These are phyloP conservation scores for Plasmodium relictum DNA, from an alignment of 169 alveolate genomes.

Conservation along the genomic window DNA sequence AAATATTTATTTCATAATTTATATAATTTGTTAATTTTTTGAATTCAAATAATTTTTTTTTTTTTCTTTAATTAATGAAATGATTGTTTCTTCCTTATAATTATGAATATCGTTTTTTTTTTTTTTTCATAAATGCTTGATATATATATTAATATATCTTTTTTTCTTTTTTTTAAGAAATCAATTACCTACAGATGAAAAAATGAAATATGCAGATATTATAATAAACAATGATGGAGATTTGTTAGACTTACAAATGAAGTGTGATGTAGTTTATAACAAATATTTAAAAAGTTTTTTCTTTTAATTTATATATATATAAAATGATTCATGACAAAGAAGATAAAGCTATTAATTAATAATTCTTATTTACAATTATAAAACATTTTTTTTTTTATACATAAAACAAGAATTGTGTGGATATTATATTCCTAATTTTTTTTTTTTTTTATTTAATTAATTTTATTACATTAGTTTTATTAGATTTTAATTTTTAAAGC, in stretches of 20 bases:
- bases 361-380: too few species aligned
- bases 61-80: too few species aligned
- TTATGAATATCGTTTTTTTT: too few species aligned
- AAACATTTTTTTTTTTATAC: too few species aligned
- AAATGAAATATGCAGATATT: slow-evolving; percentile 71
- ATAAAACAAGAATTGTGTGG: too few species aligned
- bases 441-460: slow-evolving; percentile 8
- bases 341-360: too few species aligned
- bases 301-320: slow-evolving; percentile 37
- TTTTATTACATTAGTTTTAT: slow-evolving; percentile 1
- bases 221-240: slow-evolving; percentile 78
- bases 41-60: too few species aligned
- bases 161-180: slow-evolving; percentile 33
- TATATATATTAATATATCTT: not conserved
- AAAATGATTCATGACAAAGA: too few species aligned
- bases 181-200: slow-evolving; percentile 76
- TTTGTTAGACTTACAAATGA: slow-evolving; percentile 73
- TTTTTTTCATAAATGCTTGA: not conserved
- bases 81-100: too few species aligned
- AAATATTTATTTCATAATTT: too few species aligned
- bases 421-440: too few species aligned
- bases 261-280: slow-evolving; percentile 75
- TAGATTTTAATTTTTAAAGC: slow-evolving; percentile 43
- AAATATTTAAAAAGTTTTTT: slow-evolving; percentile 73
- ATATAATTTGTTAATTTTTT: too few species aligned